Evolutionary conservation across 768 basidiomycete species (phyloP).

Genomic region (Gloeostereum incarnatum): DNA sequence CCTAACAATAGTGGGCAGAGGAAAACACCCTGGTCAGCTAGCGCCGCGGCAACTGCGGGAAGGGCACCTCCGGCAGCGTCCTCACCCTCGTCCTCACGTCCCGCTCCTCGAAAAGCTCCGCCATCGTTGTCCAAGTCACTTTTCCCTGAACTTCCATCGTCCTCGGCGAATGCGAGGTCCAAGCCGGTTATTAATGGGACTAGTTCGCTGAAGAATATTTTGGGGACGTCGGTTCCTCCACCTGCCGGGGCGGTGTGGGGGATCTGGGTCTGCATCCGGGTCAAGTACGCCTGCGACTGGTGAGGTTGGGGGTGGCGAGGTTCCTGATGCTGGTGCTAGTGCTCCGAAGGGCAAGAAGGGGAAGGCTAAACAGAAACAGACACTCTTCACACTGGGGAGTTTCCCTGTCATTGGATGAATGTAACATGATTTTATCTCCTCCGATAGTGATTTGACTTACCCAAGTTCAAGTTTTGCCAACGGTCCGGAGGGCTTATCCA

Average conservation of each 20-base stretch:
- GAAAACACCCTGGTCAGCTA: conserved; percentile 56
- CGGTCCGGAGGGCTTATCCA: too few species aligned
- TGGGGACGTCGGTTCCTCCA: conserved; percentile 34
- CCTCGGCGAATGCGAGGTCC: conserved; percentile 22
- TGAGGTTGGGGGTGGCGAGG: neutral
- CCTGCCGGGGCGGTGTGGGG: conserved; percentile 8
- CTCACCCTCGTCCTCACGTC: conserved; percentile 15
- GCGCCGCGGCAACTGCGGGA: conserved; percentile 16
- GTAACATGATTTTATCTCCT: too few species aligned
- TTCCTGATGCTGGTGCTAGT: too few species aligned
- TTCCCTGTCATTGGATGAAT: too few species aligned
- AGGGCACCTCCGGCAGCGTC: conserved; percentile 10
- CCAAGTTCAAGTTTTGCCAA: too few species aligned
- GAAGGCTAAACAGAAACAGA: too few species aligned
- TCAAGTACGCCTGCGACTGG: neutral
- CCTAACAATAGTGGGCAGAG: conserved; percentile 22
- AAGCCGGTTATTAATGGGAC: conserved; percentile 52
- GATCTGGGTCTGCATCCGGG: neutral
- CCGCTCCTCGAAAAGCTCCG: conserved; percentile 18
- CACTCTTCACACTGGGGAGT: too few species aligned
- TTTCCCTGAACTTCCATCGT: conserved; percentile 65
- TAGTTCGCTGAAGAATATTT: conserved; percentile 55
- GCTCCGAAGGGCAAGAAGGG: too few species aligned
- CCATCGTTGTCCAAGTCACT: conserved; percentile 43
- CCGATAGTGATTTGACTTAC: too few species aligned